A percentile compares a stretch with the other conserved stretches of the same genome.
These are phyloP conservation scores for Penstemon davidsonii DNA, from an alignment of 257 asterid genomes.

Conservation along the genomic window DNA sequence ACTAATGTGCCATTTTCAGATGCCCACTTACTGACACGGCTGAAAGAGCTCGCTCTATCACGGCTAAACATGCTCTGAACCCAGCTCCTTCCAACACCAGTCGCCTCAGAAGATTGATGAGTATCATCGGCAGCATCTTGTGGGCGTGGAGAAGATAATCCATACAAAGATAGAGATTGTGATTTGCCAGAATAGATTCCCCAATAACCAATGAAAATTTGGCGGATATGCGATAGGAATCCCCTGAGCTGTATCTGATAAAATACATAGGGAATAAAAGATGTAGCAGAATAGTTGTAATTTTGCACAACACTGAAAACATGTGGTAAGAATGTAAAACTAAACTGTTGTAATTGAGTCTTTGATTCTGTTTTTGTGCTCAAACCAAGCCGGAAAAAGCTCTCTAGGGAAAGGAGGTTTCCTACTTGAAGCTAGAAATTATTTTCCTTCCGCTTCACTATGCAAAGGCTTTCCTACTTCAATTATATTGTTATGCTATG, in stretches of 20 bases:
- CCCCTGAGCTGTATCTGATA: conserved; percentile 86
- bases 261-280: conserved; percentile 26
- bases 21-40: conserved; percentile 64
- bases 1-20: conserved; percentile 60
- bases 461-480: too few species aligned
- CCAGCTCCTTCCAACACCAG: conserved; percentile 95
- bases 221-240: conserved; percentile 76
- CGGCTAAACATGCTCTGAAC: conserved; percentile 98
- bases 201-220: conserved; percentile 83
- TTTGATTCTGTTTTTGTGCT: too few species aligned
- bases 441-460: too few species aligned
- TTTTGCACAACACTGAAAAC: too few species aligned
- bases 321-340: too few species aligned
- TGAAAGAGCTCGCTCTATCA: conserved; percentile 74
- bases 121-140: conserved; percentile 62
- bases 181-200: conserved; percentile 74
- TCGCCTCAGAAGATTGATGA: conserved; percentile 80
- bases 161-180: conserved; percentile 62
- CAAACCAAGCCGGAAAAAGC: too few species aligned
- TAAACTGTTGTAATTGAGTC: too few species aligned
- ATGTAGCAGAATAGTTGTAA: conserved; percentile 22
- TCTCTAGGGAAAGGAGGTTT: too few species aligned
- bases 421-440: too few species aligned
- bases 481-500: too few species aligned
- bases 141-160: conserved; percentile 84